Percentiles rank a stretch among this genome's conserved stretches.
Conservation (phyloP, 208 protist genomes). For the Kentomonas sorsogonicus region DNA sequence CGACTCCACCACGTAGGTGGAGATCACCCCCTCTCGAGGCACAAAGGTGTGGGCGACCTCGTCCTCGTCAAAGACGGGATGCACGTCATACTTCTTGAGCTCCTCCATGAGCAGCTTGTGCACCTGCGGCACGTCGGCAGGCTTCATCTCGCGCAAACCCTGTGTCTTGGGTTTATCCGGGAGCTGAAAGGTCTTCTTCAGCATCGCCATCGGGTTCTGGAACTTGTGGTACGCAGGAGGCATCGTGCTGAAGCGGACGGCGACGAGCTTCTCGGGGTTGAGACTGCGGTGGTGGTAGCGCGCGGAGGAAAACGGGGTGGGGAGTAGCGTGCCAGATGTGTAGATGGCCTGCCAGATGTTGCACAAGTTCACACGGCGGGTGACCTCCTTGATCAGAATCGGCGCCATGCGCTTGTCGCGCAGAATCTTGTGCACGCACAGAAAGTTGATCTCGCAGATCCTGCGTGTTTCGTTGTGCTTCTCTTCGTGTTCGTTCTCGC, state of each 20-base stretch:
- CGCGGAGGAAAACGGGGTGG: slow-evolving; percentile 92
- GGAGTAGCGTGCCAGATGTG: slow-evolving; percentile 96
- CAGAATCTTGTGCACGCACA: slow-evolving; percentile 99
- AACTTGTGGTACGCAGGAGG: slow-evolving; percentile 59
- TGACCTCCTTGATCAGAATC: slow-evolving; percentile 99
- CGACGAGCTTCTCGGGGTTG: slow-evolving; percentile 97
- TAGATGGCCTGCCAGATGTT: slow-evolving; percentile 97
- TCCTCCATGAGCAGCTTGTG: slow-evolving; percentile 75
- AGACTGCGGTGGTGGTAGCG: slow-evolving; percentile 97
- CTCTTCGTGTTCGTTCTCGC: slow-evolving; percentile 1
- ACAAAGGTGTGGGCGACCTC: slow-evolving; percentile 96
- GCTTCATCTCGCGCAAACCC: slow-evolving; percentile 72
- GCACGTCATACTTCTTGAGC: slow-evolving; percentile 74
- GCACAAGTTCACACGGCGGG: slow-evolving; percentile 94
- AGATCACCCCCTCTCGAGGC: slow-evolving; percentile 91
- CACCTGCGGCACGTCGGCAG: slow-evolving; percentile 73
- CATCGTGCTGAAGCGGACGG: slow-evolving; percentile 68
- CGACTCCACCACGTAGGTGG: slow-evolving; percentile 93
- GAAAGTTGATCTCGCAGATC: slow-evolving; percentile 99
- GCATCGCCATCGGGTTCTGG: slow-evolving; percentile 75
- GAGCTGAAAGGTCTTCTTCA: slow-evolving; percentile 72
- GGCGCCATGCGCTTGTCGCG: slow-evolving; percentile 96
- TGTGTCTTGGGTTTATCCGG: slow-evolving; percentile 39
- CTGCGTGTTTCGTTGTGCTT: slow-evolving; percentile 17
- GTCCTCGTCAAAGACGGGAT: slow-evolving; percentile 86